These are phyloP conservation scores for Cyclocybe aegerita DNA, from an alignment of 768 basidiomycete genomes.

Conservation along the genomic window DNA sequence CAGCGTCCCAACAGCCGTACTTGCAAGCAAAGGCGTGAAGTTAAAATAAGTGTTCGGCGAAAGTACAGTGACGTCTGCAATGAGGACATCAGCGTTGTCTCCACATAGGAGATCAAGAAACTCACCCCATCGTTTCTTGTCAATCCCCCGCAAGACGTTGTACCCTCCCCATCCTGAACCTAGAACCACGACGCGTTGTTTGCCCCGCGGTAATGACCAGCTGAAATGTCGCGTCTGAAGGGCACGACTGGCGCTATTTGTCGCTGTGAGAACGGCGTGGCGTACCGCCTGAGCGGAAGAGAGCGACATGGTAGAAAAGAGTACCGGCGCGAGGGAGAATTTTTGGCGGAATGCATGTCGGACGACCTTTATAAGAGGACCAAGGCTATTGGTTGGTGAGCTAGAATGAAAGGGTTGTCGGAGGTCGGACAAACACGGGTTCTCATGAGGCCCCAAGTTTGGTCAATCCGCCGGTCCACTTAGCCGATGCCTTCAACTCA, in stretches of 20 bases:
- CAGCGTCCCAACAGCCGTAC: conserved; percentile 79
- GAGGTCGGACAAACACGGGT: no score
- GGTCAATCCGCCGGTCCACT: no score
- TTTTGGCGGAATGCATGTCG: no score
- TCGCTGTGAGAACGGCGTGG: not conserved
- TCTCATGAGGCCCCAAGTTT: no score
- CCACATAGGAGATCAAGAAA: not conserved
- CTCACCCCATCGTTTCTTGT: conserved; percentile 71
- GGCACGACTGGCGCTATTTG: not conserved
- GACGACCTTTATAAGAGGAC: no score
- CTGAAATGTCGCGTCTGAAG: conserved; percentile 31
- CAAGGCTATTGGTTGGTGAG: no score
- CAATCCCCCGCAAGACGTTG: conserved; percentile 60
- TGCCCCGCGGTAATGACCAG: conserved; percentile 32
- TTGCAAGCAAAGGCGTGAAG: conserved; percentile 66
- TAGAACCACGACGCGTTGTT: conserved; percentile 59
- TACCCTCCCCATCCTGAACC: conserved; percentile 84
- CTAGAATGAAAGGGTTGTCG: no score
- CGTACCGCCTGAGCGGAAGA: not conserved
- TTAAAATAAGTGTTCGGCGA: conserved; percentile 72
- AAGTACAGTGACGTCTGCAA: conserved; percentile 60
- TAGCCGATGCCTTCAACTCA: no score
- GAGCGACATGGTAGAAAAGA: not conserved
- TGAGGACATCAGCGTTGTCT: not conserved
- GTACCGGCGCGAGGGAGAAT: no score